Evolutionary conservation across 345 rosid genomes (phyloP).

Genomic region (Reutealis trisperma): DNA sequence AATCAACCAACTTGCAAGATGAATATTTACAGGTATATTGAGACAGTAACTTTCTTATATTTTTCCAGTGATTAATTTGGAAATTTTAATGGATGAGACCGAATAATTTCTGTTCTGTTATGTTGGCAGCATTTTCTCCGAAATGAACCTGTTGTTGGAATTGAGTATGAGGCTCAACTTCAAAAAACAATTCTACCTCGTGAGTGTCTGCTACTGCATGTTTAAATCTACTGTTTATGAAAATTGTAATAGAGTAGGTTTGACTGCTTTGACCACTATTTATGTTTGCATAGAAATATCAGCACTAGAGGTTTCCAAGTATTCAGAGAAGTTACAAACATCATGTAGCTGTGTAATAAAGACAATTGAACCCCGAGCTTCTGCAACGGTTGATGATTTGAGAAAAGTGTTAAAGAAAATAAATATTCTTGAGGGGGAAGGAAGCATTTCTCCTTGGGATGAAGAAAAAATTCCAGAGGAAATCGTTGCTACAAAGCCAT

Average conservation of each 20-base stretch:
- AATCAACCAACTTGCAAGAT: constrained; percentile 82
- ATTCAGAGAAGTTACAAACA: constrained; percentile 69
- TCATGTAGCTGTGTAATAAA: constrained; percentile 78
- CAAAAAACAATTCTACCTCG: constrained; percentile 85
- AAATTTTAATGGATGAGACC: constrained; percentile 4
- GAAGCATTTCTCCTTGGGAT: constrained; percentile 73
- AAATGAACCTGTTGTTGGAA: constrained; percentile 82
- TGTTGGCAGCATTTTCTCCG: constrained; percentile 71
- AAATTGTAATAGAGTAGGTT: constrained; percentile 3
- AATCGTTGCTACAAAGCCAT: constrained; percentile 67
- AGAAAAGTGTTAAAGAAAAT: constrained; percentile 54
- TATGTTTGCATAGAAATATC: constrained; percentile 58
- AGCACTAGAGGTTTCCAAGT: constrained; percentile 73
- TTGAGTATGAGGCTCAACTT: constrained; percentile 86
- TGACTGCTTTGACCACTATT: not conserved
- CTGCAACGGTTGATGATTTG: constrained; percentile 64
- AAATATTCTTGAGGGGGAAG: constrained; percentile 59
- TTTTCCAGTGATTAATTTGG: constrained; percentile 4
- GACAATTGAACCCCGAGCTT: constrained; percentile 75
- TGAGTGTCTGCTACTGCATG: constrained; percentile 42
- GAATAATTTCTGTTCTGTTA: constrained; percentile 1
- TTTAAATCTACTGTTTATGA: not conserved
- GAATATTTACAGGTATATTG: constrained; percentile 76
- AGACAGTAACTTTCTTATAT: not conserved
- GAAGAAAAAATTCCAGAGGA: constrained; percentile 87